These are phyloP conservation scores for Saturnispora besseyi DNA, from an alignment of 805 yeast species.

Conservation along the genomic window DNA sequence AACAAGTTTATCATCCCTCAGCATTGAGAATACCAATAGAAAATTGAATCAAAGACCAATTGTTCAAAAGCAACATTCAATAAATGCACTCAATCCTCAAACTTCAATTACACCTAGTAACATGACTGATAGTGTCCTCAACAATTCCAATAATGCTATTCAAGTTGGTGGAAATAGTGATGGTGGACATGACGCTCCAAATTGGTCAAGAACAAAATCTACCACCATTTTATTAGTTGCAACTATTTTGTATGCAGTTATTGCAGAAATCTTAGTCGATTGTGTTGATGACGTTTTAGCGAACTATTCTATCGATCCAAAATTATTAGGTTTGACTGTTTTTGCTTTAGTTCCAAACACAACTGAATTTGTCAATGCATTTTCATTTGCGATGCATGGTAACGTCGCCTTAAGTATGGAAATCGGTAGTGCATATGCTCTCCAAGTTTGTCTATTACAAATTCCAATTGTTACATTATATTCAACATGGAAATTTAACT, in stretches of 20 bases:
- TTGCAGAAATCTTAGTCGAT: slow-evolving; percentile 90
- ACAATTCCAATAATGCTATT: slow-evolving; percentile 1
- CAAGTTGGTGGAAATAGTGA: slow-evolving; percentile 14
- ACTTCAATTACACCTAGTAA: neutral
- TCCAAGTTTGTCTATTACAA: slow-evolving; percentile 90
- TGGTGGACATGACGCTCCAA: slow-evolving; percentile 95
- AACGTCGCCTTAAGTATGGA: slow-evolving; percentile 96
- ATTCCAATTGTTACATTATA: slow-evolving; percentile 83
- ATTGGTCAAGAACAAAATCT: slow-evolving; percentile 86
- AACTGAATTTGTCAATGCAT: slow-evolving; percentile 93
- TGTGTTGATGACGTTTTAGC: slow-evolving; percentile 82
- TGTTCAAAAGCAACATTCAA: slow-evolving; percentile 5
- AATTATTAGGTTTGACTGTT: slow-evolving; percentile 84
- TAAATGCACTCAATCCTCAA: slow-evolving; percentile 2
- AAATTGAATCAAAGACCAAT: slow-evolving; percentile 4
- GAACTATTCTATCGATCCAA: slow-evolving; percentile 77
- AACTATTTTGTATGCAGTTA: slow-evolving; percentile 79
- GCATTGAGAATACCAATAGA: slow-evolving; percentile 9
- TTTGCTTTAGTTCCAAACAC: slow-evolving; percentile 96
- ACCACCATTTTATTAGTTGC: slow-evolving; percentile 75
- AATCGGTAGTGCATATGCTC: slow-evolving; percentile 94
- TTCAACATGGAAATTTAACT: slow-evolving; percentile 40
- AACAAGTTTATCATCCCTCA: slow-evolving; percentile 21
- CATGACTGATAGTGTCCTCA: slow-evolving; percentile 2
- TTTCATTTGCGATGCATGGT: slow-evolving; percentile 92